phyloP scores from a whole-genome alignment of 164 flowering plant species.

The Vitis riparia region DNA sequence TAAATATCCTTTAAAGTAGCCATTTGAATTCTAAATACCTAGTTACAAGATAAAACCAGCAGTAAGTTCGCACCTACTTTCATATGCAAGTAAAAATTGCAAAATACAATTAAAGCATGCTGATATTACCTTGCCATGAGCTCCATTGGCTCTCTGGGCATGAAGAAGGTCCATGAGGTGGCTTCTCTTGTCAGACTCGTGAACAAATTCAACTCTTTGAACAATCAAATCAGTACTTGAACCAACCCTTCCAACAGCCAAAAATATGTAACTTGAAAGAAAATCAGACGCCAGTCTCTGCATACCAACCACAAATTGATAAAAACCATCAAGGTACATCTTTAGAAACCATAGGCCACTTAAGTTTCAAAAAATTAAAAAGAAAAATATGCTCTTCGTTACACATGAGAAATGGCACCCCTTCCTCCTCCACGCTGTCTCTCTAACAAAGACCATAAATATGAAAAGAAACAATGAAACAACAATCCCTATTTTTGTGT shows the following conservation, averaged over 20 bases:
- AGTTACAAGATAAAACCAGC: not conserved
- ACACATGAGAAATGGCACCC: too few relatives aligned
- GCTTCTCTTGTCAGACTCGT: slow-evolving; percentile 68
- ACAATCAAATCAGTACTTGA: slow-evolving; percentile 78
- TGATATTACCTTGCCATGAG: slow-evolving; percentile 56
- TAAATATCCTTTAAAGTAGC: not conserved
- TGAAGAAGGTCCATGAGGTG: slow-evolving; percentile 77
- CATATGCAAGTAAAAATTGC: not conserved
- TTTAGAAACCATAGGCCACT: too few relatives aligned
- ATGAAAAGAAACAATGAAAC: too few relatives aligned
- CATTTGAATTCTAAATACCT: not conserved
- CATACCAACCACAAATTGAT: slow-evolving; percentile 12
- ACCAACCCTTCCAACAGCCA: slow-evolving; percentile 82
- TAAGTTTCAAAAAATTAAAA: too few relatives aligned
- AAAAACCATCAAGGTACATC: not conserved
- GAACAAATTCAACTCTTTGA: slow-evolving; percentile 76
- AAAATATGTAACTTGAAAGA: slow-evolving; percentile 59
- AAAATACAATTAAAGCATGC: not conserved
- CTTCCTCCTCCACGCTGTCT: too few relatives aligned
- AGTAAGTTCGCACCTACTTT: not conserved
- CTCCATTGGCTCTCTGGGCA: slow-evolving; percentile 63
- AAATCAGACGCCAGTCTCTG: slow-evolving; percentile 81
- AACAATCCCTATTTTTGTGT: too few relatives aligned
- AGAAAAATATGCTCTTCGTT: too few relatives aligned
- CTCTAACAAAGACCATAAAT: too few relatives aligned